Base-by-base conservation (phyloP, 306 rosid genomes). In the Dryas drummondii region DNA sequence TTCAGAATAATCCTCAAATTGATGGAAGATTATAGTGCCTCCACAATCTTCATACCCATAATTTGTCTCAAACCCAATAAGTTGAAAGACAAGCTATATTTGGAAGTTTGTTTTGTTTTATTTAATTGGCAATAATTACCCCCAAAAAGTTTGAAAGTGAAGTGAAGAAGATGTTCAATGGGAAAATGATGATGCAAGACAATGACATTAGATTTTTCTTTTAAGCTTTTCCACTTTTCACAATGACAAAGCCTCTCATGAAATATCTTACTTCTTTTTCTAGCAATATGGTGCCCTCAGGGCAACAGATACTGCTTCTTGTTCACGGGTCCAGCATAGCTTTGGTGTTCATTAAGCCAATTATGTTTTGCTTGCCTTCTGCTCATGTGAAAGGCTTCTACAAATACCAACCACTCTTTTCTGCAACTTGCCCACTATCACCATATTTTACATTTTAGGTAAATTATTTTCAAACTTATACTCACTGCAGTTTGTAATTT, bases 101-200 rank as follows among this genome's bases (percentile, higher is more conserved):
- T 49, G 49, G 54, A 68, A 14, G 13, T 45, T 58, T 59, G 65
- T 27, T 6, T 60, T 51, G 65, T 50, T 42, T 53, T 3, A 14
- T 53, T 76, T 53, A n/a, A 77, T 46, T 66, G 26, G 4, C 11
- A 67, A 85, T 19, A 51, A 70, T 76, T 58, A 42, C 45, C 41
- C 17, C 58, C 22, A 9, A 73, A 76, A 16, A 69, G 70, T 66
- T 51, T 66, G 75, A 82, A 79, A 68, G 78, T 49, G 54, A 81
- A 67, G 44, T 32, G 7, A 70, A 72, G 48, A 55, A 45, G 41
- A 40, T 27, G 47, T 78, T 73, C 16, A 50, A 61, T 70, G 78
- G 56, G 61, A 32, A 75, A 68, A n/a, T 71, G 64, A 74, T 82
- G 69, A 70, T 55, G 64, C 72, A 12, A 52, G 82, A 51, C 8